These are phyloP conservation scores for Debaryomyces maramus DNA, from an alignment of 805 yeast genomes.

Conservation along the genomic window DNA sequence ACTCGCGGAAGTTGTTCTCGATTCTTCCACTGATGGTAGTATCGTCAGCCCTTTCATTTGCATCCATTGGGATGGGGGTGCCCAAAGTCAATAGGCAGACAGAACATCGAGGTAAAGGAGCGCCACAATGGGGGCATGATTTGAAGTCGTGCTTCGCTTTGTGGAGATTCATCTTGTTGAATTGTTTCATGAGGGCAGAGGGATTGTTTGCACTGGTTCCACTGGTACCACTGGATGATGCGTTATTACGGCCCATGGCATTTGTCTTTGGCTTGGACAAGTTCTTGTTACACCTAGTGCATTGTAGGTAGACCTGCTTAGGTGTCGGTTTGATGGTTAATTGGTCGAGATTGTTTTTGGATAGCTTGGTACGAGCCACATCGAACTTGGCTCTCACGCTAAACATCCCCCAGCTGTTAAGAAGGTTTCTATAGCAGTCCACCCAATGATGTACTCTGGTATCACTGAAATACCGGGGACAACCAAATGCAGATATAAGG, in stretches of 20 bases:
- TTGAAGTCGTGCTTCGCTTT: conserved; percentile 22
- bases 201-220: conserved; percentile 15
- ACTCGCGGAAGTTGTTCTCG: conserved; percentile 58
- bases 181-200: conserved; percentile 31
- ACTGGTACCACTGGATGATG: neutral
- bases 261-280: conserved; percentile 41
- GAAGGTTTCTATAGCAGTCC: conserved; percentile 59
- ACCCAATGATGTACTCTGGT: conserved; percentile 77
- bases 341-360: conserved; percentile 51
- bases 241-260: conserved; percentile 7
- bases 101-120: conserved; percentile 86
- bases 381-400: conserved; percentile 82
- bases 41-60: conserved; percentile 25
- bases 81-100: conserved; percentile 84
- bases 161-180: conserved; percentile 27
- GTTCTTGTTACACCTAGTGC: conserved; percentile 78
- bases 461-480: conserved; percentile 80
- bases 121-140: conserved; percentile 82
- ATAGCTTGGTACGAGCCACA: conserved; percentile 67
- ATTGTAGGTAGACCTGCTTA: conserved; percentile 77
- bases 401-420: conserved; percentile 82
- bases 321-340: conserved; percentile 53
- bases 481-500: conserved; percentile 73
- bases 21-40: conserved; percentile 19
- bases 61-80: conserved; percentile 51